A percentile compares a stretch with the other conserved stretches of the same genome.
These are phyloP conservation scores for Trichophyton verrucosum DNA, from an alignment of 2,329 filamentous ascomycete species.

Conservation along the genomic window DNA sequence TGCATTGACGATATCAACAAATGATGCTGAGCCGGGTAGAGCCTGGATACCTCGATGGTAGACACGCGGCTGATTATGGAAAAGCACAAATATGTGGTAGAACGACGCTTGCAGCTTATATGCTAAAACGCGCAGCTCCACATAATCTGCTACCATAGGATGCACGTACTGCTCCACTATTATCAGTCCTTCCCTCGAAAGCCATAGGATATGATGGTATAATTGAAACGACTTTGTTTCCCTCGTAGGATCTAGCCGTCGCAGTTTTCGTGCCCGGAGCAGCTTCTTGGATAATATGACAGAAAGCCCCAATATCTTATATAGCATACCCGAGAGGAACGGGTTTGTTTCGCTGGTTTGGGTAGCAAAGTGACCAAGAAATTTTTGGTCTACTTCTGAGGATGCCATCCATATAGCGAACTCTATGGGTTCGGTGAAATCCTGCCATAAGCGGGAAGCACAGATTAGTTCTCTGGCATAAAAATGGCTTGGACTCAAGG, in stretches of 20 bases:
- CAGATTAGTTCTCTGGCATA: slow-evolving; percentile 10
- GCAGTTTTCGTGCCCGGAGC: slow-evolving; percentile 67
- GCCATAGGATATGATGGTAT: slow-evolving; percentile 88
- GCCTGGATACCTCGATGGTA: slow-evolving; percentile 45
- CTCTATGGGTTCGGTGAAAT: slow-evolving; percentile 20
- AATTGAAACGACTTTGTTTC: slow-evolving; percentile 70
- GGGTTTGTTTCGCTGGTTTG: slow-evolving; percentile 65
- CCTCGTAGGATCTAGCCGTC: slow-evolving; percentile 65
- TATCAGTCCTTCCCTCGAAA: slow-evolving; percentile 77
- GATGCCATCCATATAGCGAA: slow-evolving; percentile 63
- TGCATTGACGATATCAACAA: slow-evolving; percentile 19
- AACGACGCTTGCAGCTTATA: slow-evolving; percentile 90
- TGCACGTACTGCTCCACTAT: slow-evolving; percentile 79
- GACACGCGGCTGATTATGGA: slow-evolving; percentile 79
- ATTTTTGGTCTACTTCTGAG: slow-evolving; percentile 95
- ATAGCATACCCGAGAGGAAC: slow-evolving; percentile 62
- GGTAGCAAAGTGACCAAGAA: slow-evolving; percentile 77
- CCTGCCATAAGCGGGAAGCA: slow-evolving; percentile 16
- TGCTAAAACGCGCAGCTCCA: slow-evolving; percentile 75
- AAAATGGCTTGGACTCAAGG: not conserved
- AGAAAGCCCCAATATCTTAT: slow-evolving; percentile 82
- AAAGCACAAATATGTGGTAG: slow-evolving; percentile 92
- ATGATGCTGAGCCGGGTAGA: slow-evolving; percentile 19
- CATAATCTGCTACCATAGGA: slow-evolving; percentile 66
- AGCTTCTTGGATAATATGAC: slow-evolving; percentile 77